Conservation (phyloP, 768 basidiomycete species). For the Panaeolus cyanescens region DNA sequence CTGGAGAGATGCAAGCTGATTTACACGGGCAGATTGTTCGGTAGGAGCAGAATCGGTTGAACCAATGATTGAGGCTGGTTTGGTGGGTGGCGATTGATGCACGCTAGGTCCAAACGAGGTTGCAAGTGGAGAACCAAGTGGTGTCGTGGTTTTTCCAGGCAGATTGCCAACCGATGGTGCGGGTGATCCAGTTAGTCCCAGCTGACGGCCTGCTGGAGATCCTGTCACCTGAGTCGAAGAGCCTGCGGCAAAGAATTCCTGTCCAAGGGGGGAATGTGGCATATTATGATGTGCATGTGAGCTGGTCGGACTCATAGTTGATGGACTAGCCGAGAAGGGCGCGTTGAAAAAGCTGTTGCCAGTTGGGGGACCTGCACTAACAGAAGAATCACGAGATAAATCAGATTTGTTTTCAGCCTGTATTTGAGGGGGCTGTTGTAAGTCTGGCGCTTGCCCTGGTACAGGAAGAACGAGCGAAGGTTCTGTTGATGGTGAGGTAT, state of each 20-base stretch:
- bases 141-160: neutral
- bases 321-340: conserved; percentile 20
- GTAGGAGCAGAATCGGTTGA: neutral
- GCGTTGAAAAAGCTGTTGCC: conserved; percentile 7
- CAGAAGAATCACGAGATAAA: neutral
- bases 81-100: neutral
- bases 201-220: neutral
- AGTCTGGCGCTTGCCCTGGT: neutral
- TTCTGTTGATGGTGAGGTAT: neutral
- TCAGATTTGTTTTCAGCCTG: neutral
- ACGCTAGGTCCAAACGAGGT: neutral
- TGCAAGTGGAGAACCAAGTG: neutral
- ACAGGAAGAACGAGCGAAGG: neutral
- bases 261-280: neutral
- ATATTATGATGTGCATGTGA: conserved; percentile 4
- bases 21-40: neutral
- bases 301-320: conserved; percentile 12
- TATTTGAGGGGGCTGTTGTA: neutral
- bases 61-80: neutral
- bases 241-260: neutral
- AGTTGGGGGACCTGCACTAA: neutral
- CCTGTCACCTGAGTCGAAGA: neutral
- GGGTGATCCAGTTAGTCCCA: neutral
- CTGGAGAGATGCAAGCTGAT: neutral
- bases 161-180: neutral